A percentile compares a stretch with the other conserved stretches of the same genome.
phyloP scores from a whole-genome alignment of 2,329 filamentous ascomycete genomes.

The Lachnellula arida region DNA sequence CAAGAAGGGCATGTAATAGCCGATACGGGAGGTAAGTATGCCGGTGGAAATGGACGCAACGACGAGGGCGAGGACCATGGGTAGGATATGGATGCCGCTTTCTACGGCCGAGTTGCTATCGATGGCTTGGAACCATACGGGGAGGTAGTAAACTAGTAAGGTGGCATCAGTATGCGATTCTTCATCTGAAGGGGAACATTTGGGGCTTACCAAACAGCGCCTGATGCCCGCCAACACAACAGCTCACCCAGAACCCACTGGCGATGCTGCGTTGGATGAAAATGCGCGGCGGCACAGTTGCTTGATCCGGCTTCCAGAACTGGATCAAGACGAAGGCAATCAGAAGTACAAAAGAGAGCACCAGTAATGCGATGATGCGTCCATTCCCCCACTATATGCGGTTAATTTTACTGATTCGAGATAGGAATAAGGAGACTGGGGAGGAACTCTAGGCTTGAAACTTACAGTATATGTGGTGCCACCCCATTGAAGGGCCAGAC shows the following conservation, averaged over 20 bases:
- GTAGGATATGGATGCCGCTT: conserved; percentile 6
- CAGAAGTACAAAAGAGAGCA: conserved; percentile 26
- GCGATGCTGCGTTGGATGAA: conserved; percentile 32
- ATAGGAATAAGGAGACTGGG: background rate
- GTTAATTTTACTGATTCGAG: background rate
- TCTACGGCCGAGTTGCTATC: conserved; percentile 1
- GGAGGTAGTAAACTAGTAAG: conserved; percentile 17
- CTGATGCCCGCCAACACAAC: conserved; percentile 4
- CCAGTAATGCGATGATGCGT: conserved; percentile 32
- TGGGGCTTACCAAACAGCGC: conserved; percentile 6
- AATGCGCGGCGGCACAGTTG: conserved; percentile 36
- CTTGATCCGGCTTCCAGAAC: conserved; percentile 31
- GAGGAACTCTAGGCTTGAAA: background rate
- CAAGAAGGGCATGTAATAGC: conserved; percentile 30
- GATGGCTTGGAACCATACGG: conserved; percentile 18
- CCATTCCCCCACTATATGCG: conserved; percentile 15
- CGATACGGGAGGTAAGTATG: conserved; percentile 22
- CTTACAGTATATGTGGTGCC: conserved; percentile 31
- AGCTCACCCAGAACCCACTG: conserved; percentile 19
- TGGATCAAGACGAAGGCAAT: conserved; percentile 32
- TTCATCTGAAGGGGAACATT: background rate
- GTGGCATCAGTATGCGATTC: conserved; percentile 39
- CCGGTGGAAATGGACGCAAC: conserved; percentile 27
- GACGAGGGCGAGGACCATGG: conserved; percentile 14
- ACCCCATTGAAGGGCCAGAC: conserved; percentile 43